Conservation (phyloP, 768 basidiomycete species). For the Rubroboletus satanas region DNA sequence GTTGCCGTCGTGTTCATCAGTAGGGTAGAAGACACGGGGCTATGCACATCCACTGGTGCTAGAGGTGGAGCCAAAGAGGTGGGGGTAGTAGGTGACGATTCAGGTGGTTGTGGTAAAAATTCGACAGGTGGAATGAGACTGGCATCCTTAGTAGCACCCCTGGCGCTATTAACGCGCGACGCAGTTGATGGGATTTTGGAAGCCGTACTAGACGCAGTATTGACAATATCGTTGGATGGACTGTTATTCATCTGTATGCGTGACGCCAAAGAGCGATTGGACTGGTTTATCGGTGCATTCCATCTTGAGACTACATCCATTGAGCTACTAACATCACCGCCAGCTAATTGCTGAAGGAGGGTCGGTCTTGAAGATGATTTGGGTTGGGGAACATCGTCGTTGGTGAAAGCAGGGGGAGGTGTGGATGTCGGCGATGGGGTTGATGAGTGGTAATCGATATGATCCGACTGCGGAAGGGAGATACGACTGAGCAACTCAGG, state of each 20-base stretch:
- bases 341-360: constrained; percentile 21
- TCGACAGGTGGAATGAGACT: constrained; percentile 33
- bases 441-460: constrained; percentile 24
- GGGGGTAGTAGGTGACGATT: constrained; percentile 18
- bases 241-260: constrained; percentile 21
- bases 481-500: constrained; percentile 53
- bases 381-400: background rate
- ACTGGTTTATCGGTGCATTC: constrained; percentile 5
- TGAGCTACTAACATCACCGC: background rate
- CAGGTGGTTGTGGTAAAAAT: constrained; percentile 16
- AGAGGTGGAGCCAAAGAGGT: constrained; percentile 3
- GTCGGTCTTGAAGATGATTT: constrained; percentile 18
- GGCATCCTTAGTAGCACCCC: background rate
- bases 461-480: constrained; percentile 32
- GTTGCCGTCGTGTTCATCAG: background rate
- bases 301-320: background rate
- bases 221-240: background rate
- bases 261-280: constrained; percentile 18
- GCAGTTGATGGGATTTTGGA: background rate
- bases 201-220: background rate
- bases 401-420: constrained; percentile 1
- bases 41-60: background rate
- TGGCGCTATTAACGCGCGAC: background rate
- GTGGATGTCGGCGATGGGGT: constrained; percentile 20
- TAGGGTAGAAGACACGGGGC: background rate